Base-by-base conservation (phyloP, 2,329 filamentous ascomycete genomes). In the Exophiala aquamarina region DNA sequence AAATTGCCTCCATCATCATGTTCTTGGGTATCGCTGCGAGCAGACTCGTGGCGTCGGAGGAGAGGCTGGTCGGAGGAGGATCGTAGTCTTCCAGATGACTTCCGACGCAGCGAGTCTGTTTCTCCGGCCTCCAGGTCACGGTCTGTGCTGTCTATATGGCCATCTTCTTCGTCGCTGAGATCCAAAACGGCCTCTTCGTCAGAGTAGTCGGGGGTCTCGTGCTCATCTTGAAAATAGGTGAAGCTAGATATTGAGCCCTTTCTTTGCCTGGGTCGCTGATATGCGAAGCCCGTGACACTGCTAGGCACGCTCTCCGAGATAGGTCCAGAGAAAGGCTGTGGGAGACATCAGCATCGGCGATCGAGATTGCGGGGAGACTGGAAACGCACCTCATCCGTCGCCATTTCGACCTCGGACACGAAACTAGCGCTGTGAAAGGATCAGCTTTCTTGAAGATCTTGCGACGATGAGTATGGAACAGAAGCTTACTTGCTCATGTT, bases 341-440 rank as follows among this genome's bases (percentile, higher is more conserved):
- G 47, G 26, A 26, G 54, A 49, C 41, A n/a, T 43, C 15, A 37
- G 42, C 40, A 39, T 29, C 18, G 32, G 41, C 43, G 17, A 31
- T 44, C 14, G 13, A 14, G 14, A 32, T 21, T 32, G 37, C 8
- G 29, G 11, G 23, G 18, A 33, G 31, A 18, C 10, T 17, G 47
- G 18, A 57, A 48, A 61, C 69, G 43, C 63, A 93, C 88, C 80
- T 97, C 92, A 66, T 95, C 89, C 41, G 94, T 89, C 15, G 93
- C 92, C 93, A 98, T 97, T 66, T 96, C 92, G n/a, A 97, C 91
- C 68, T 95, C 89, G 58, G 89, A 89, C 59, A 95, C 85, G 59
- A 96, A 84, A 69, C 89, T 95, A 28, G 84, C 69, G 57, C 73
- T 78, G 9, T 11, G 34, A 14, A 35, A 33, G 39, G 38, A 36